These are phyloP conservation scores for Firmiana major DNA, from an alignment of 345 rosid genomes.

Conservation along the genomic window DNA sequence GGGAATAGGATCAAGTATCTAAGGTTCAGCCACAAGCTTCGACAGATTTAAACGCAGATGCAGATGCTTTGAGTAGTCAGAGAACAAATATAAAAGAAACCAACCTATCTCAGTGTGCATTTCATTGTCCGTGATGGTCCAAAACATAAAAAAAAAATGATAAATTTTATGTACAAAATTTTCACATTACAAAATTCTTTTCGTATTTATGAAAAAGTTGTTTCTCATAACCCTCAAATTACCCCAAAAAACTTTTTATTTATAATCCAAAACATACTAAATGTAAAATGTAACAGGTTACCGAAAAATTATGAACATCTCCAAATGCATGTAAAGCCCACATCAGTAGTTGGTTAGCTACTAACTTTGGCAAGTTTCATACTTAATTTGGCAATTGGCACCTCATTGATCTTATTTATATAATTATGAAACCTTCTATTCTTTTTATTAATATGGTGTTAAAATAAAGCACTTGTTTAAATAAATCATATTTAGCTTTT, in stretches of 20 bases:
- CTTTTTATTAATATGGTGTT: too few species aligned
- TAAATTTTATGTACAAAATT: too few species aligned
- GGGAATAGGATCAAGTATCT: neutral
- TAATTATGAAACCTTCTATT: too few species aligned
- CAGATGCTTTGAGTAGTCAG: neutral
- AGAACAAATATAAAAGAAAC: neutral
- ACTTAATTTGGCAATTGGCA: neutral
- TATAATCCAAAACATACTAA: neutral
- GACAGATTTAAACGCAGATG: neutral
- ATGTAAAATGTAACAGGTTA: neutral
- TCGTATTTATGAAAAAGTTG: too few species aligned
- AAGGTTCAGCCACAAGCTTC: neutral
- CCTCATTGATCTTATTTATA: too few species aligned
- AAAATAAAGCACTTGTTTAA: too few species aligned
- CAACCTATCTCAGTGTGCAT: neutral
- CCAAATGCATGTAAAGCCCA: neutral
- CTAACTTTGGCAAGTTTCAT: neutral
- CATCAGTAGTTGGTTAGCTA: neutral
- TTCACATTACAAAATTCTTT: too few species aligned
- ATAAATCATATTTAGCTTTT: too few species aligned
- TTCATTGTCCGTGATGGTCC: neutral
- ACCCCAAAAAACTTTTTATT: too few species aligned
- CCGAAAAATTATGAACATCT: neutral
- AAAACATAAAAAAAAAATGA: neutral
- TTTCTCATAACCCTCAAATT: too few species aligned